Percentiles rank a stretch among this genome's conserved stretches.
Conservation (phyloP, 352 stramenopile species). For the Aphanomyces astaci region DNA sequence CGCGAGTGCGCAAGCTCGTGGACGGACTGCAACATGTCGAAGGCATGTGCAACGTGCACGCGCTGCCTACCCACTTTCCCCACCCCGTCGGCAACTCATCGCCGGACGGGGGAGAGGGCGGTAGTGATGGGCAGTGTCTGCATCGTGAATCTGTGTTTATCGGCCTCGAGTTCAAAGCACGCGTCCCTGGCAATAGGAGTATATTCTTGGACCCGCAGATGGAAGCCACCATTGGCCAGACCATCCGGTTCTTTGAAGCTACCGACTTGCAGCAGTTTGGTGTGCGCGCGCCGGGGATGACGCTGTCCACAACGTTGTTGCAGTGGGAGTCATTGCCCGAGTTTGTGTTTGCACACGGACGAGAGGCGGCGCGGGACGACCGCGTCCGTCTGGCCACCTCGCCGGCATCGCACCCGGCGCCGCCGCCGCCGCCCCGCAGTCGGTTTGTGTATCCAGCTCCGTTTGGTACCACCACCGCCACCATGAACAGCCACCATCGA, state of each 20-base stretch:
- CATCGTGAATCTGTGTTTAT: conserved; percentile 76
- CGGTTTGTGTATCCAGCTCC: not conserved
- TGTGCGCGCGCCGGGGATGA: conserved; percentile 63
- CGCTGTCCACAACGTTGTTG: conserved; percentile 39
- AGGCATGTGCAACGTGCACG: conserved; percentile 49
- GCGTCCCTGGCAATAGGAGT: too few species aligned
- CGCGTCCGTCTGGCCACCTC: not conserved
- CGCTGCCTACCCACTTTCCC: conserved; percentile 58
- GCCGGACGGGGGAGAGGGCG: too few species aligned
- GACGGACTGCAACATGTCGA: conserved; percentile 62
- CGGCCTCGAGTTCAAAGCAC: conserved; percentile 70
- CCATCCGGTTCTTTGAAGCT: conserved; percentile 75
- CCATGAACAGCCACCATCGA: not conserved
- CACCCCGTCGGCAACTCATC: conserved; percentile 28
- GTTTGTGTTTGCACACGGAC: conserved; percentile 59
- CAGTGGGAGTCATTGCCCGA: conserved; percentile 55
- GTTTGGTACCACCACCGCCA: not conserved
- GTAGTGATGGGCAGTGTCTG: too few species aligned
- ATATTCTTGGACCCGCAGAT: conserved; percentile 72
- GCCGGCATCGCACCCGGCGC: not conserved
- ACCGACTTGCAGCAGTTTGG: conserved; percentile 78
- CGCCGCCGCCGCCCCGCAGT: not conserved
- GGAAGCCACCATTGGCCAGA: conserved; percentile 59
- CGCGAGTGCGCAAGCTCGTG: conserved; percentile 67
- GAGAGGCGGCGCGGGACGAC: conserved; percentile 38